Base-by-base conservation (phyloP, 2,329 filamentous ascomycete genomes). In the Aspergillus nomiae region DNA sequence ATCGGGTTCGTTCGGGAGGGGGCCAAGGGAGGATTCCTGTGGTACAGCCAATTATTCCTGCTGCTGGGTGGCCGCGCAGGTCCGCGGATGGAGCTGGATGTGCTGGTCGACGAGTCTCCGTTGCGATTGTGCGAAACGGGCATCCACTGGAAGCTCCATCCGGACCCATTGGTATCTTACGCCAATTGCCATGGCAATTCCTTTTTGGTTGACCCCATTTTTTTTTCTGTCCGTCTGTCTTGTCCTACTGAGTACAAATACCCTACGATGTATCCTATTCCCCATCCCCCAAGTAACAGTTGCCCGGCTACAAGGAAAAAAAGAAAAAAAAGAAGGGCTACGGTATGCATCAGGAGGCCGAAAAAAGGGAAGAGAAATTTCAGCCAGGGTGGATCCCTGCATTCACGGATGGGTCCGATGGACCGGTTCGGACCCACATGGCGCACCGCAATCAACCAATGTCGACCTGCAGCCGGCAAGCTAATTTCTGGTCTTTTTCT, bases 1-100 rank as follows among this genome's bases (percentile, higher is more conserved):
- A 61, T 68, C 68, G 68, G 68, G 68, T 68, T 66, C 65, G 62
- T 63, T 69, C 68, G 68, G 68, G 68, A 68, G 48, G 61, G 60
- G 63, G 64, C 66, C 66, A 64, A 67, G 63, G 45, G 57, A 26
- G 43, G 51, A 61, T 59, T 59, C 53, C 62, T 61, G 32, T 64
- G 65, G 65, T 62, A 38, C 64, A 62, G 36, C 68, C 68, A 70
- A 70, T 70, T 24, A 59, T 61, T 30, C 56, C 41, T 10, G 55
- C 30, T 32, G 34, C 51, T 57, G 26, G 16, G 43, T 12, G 54
- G 53, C 61, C 58, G 61, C 63, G 63, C 36, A 56, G 48, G 51
- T 57, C 62, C 64, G 59, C 50, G 57, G 51, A 64, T 62, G 63
- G 65, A 67, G 65, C 63, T 65, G 32, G 58, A 58, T 63, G 53